Evolutionary conservation across 2,329 filamentous ascomycete species (phyloP).

Genomic region (Verticillium dahliae): DNA sequence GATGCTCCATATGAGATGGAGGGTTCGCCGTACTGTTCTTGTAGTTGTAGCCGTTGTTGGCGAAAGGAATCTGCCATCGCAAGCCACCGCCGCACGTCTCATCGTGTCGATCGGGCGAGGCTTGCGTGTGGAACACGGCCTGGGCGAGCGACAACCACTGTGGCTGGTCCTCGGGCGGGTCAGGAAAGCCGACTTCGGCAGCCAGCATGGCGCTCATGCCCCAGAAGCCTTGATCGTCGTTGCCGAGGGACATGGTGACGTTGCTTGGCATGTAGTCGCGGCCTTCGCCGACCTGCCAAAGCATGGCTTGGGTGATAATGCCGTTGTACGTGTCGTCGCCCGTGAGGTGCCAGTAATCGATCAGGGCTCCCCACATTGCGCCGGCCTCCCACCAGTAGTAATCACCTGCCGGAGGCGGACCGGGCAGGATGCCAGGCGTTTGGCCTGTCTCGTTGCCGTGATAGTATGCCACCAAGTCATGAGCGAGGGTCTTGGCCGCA

Average conservation of each 20-base stretch:
- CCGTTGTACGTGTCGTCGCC: slow-evolving; percentile 58
- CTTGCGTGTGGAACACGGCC: slow-evolving; percentile 61
- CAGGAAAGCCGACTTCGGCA: slow-evolving; percentile 57
- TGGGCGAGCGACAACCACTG: slow-evolving; percentile 62
- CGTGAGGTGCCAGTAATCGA: slow-evolving; percentile 66
- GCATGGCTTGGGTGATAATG: slow-evolving; percentile 47
- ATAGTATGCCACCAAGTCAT: slow-evolving; percentile 45
- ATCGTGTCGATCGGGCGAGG: slow-evolving; percentile 55
- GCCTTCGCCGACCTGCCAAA: slow-evolving; percentile 51
- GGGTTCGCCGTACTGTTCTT: slow-evolving; percentile 45
- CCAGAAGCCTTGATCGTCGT: slow-evolving; percentile 69
- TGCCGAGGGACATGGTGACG: slow-evolving; percentile 50
- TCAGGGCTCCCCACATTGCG: slow-evolving; percentile 60
- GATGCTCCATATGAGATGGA: no score
- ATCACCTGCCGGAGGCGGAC: slow-evolving; percentile 44
- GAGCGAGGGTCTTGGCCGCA: slow-evolving; percentile 39
- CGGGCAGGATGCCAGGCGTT: slow-evolving; percentile 50
- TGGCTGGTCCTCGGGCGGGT: slow-evolving; percentile 45
- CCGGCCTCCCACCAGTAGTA: slow-evolving; percentile 75
- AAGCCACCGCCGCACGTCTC: slow-evolving; percentile 61
- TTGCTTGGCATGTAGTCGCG: slow-evolving; percentile 55
- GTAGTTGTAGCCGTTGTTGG: slow-evolving; percentile 71
- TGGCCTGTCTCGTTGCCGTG: slow-evolving; percentile 42
- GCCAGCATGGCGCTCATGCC: slow-evolving; percentile 61
- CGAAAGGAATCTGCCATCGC: slow-evolving; percentile 70